These are phyloP conservation scores for Pleurotus tuoliensis DNA, from an alignment of 768 basidiomycete genomes.

Conservation along the genomic window DNA sequence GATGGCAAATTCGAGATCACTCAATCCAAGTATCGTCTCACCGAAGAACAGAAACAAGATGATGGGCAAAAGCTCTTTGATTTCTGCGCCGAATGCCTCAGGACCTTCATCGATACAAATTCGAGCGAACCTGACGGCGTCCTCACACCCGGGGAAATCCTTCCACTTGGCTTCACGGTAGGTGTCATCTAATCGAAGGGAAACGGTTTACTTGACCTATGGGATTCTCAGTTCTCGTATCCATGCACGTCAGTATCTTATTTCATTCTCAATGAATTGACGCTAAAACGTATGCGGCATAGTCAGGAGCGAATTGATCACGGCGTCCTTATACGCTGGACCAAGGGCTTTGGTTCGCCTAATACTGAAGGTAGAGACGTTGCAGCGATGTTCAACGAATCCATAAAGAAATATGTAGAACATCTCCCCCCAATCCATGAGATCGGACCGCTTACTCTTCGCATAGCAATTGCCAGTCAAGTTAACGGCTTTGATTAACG, in stretches of 20 bases:
- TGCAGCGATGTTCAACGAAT: constrained; percentile 86
- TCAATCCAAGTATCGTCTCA: constrained; percentile 94
- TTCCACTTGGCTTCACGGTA: constrained; percentile 94
- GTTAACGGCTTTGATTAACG: constrained; percentile 89
- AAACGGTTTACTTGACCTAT: constrained; percentile 9
- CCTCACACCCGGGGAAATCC: constrained; percentile 45
- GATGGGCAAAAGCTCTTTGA: constrained; percentile 96
- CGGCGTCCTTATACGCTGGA: constrained; percentile 94
- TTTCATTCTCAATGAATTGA: not conserved
- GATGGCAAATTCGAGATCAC: constrained; percentile 97
- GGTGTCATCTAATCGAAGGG: constrained; percentile 24
- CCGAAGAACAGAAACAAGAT: constrained; percentile 97
- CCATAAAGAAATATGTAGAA: constrained; percentile 73
- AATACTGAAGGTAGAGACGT: constrained; percentile 94
- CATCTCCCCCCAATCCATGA: not conserved
- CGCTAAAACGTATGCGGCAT: not conserved
- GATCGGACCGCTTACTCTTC: not conserved
- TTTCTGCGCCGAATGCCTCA: constrained; percentile 93
- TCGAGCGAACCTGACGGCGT: constrained; percentile 45
- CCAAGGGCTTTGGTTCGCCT: constrained; percentile 93
- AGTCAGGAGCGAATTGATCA: constrained; percentile 96
- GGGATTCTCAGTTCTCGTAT: constrained; percentile 74
- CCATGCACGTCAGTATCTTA: constrained; percentile 75
- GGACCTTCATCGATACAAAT: constrained; percentile 81
- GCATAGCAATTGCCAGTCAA: constrained; percentile 75